A percentile compares a stretch with the other conserved stretches of the same genome.
Evolutionary conservation across 2,329 filamentous ascomycete genomes (phyloP).

Genomic region (Talaromyces sp.): DNA sequence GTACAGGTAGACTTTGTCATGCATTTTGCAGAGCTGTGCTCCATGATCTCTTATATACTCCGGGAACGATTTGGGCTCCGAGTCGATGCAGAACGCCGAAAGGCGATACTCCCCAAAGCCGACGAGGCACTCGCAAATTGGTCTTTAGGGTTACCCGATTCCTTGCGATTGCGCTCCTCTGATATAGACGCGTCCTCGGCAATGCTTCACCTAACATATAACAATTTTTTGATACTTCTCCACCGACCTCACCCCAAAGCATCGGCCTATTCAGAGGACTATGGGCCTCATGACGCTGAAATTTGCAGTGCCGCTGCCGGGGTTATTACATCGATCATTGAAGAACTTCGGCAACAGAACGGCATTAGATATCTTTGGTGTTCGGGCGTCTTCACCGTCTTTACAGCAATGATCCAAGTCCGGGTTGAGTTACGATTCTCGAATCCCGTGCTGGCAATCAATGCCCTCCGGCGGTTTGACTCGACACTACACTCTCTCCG

Average conservation of each 20-base stretch:
- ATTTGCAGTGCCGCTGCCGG: constrained; percentile 43
- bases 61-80: constrained; percentile 39
- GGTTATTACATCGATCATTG: constrained; percentile 43
- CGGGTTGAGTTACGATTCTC: constrained; percentile 43
- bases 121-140: constrained; percentile 40
- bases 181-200: constrained; percentile 42
- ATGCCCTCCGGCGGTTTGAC: constrained; percentile 41
- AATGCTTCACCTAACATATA: constrained; percentile 42
- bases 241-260: constrained; percentile 42
- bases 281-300: constrained; percentile 42
- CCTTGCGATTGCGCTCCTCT: constrained; percentile 35
- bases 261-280: constrained; percentile 40
- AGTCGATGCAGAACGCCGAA: constrained; percentile 36
- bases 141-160: constrained; percentile 39
- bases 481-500: constrained; percentile 39
- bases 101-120: constrained; percentile 37
- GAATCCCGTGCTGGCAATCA: constrained; percentile 42
- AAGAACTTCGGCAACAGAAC: constrained; percentile 39
- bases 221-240: constrained; percentile 43
- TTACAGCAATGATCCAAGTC: constrained; percentile 46
- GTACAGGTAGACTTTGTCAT: constrained; percentile 45
- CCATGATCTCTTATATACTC: constrained; percentile 45
- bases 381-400: constrained; percentile 40
- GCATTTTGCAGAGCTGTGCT: constrained; percentile 47
- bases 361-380: constrained; percentile 42